These are phyloP conservation scores for Aegilops umbellulata DNA, from an alignment of 176 grass and related monocot genomes.

Conservation along the genomic window DNA sequence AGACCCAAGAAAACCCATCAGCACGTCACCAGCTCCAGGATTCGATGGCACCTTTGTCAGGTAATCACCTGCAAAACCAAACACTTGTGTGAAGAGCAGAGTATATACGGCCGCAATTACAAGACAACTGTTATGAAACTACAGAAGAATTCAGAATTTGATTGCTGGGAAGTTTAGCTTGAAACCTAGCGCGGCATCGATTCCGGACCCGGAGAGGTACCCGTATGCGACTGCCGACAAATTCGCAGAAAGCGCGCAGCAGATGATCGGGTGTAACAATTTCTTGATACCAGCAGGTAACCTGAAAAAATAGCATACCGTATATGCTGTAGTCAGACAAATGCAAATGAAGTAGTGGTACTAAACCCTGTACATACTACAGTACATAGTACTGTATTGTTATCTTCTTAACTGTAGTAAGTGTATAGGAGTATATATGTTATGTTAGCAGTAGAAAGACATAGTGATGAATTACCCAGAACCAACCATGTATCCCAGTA, in stretches of 20 bases:
- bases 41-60: slow-evolving; percentile 79
- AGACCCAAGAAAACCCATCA: slow-evolving; percentile 95
- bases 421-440: neutral
- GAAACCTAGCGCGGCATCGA: slow-evolving; percentile 82
- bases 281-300: slow-evolving; percentile 64
- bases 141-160: neutral
- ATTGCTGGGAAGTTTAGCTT: slow-evolving; percentile 15
- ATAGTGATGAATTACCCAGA: slow-evolving; percentile 62
- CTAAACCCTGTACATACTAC: neutral
- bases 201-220: slow-evolving; percentile 53
- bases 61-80: slow-evolving; percentile 65
- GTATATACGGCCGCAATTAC: neutral
- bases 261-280: slow-evolving; percentile 90
- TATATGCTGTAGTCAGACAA: neutral
- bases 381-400: neutral
- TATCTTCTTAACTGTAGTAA: neutral
- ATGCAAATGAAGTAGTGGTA: neutral
- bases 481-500: slow-evolving; percentile 91
- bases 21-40: slow-evolving; percentile 87
- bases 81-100: neutral
- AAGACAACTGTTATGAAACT: neutral
- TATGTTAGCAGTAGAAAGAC: neutral
- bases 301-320: slow-evolving; percentile 38
- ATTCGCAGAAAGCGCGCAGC: slow-evolving; percentile 74
- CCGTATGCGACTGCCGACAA: slow-evolving; percentile 62